Conservation (phyloP, 768 basidiomycete genomes). For the Lenzites betulinus region DNA sequence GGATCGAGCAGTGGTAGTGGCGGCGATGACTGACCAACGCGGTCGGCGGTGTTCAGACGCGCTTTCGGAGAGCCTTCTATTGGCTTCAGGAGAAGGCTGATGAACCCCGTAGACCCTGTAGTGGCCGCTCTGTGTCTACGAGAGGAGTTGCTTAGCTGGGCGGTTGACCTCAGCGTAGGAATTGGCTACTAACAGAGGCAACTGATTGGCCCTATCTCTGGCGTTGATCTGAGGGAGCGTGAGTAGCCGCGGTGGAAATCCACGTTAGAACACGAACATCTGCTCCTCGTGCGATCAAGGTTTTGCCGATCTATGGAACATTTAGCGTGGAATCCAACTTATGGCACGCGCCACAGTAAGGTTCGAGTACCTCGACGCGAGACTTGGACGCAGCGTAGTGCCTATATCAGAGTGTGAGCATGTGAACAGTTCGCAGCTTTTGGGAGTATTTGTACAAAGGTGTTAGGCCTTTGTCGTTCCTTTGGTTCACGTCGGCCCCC, state of each 20-base stretch:
- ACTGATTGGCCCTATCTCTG: conserved; percentile 90
- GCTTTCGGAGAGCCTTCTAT: conserved; percentile 76
- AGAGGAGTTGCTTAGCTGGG: not conserved
- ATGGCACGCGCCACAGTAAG: not conserved
- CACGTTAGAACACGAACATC: conserved; percentile 64
- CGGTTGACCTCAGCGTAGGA: too few relatives aligned
- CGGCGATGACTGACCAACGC: conserved; percentile 56
- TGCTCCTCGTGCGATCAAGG: conserved; percentile 84
- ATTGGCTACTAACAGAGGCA: conserved; percentile 67
- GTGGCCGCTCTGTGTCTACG: conserved; percentile 92
- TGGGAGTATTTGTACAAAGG: conserved; percentile 62
- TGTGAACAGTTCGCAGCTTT: conserved; percentile 3
- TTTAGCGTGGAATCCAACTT: not conserved
- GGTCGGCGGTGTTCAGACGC: conserved; percentile 84
- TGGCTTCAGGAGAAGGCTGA: conserved; percentile 81
- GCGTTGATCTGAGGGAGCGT: conserved; percentile 74
- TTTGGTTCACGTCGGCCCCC: conserved; percentile 80
- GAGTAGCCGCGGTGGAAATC: conserved; percentile 35
- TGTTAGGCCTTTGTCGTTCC: conserved; percentile 81
- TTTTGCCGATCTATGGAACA: conserved; percentile 73
- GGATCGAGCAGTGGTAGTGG: not conserved
- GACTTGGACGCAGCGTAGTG: conserved; percentile 95
- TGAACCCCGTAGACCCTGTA: conserved; percentile 89
- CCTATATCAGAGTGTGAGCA: conserved; percentile 41
- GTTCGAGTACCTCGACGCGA: conserved; percentile 63